phyloP scores from a whole-genome alignment of 352 stramenopile species.

The Elongisporangium senticosum region DNA sequence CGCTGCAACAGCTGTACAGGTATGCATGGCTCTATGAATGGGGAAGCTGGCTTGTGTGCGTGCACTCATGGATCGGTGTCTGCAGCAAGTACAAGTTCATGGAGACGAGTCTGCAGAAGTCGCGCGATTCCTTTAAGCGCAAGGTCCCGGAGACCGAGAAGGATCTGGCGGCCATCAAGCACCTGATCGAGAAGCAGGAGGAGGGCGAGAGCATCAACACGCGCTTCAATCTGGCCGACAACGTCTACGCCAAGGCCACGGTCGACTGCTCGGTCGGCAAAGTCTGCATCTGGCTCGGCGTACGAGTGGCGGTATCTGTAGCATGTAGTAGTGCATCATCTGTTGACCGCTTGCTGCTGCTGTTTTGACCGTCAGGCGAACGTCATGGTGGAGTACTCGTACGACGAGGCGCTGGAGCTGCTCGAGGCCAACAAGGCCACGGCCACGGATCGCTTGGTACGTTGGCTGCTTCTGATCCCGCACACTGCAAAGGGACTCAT shows the following conservation, averaged over 20 bases:
- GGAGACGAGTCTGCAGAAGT: slow-evolving; percentile 85
- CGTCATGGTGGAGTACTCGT: slow-evolving; percentile 97
- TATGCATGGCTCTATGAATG: slow-evolving; percentile 5
- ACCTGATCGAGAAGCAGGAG: slow-evolving; percentile 57
- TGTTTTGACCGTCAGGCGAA: slow-evolving; percentile 56
- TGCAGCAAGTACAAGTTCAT: slow-evolving; percentile 88
- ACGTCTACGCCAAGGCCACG: slow-evolving; percentile 93
- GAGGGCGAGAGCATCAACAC: slow-evolving; percentile 79
- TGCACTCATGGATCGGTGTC: not conserved
- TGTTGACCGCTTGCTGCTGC: not conserved
- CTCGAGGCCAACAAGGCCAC: slow-evolving; percentile 71
- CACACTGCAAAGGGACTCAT: slow-evolving; percentile 1
- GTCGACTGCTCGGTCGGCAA: slow-evolving; percentile 87
- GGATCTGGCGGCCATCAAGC: slow-evolving; percentile 48
- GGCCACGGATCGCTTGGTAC: slow-evolving; percentile 66
- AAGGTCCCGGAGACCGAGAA: slow-evolving; percentile 92
- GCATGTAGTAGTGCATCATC: not conserved
- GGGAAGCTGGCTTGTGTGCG: not conserved
- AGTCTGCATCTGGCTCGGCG: slow-evolving; percentile 96
- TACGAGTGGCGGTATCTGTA: slow-evolving; percentile 23
- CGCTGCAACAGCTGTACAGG: slow-evolving; percentile 82
- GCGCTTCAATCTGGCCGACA: slow-evolving; percentile 93
- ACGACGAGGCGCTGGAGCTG: slow-evolving; percentile 92
- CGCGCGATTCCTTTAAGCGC: slow-evolving; percentile 80
- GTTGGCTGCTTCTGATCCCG: not conserved